Conservation (phyloP, 2,329 filamentous ascomycete species). For the Cyanodermella asteris region DNA sequence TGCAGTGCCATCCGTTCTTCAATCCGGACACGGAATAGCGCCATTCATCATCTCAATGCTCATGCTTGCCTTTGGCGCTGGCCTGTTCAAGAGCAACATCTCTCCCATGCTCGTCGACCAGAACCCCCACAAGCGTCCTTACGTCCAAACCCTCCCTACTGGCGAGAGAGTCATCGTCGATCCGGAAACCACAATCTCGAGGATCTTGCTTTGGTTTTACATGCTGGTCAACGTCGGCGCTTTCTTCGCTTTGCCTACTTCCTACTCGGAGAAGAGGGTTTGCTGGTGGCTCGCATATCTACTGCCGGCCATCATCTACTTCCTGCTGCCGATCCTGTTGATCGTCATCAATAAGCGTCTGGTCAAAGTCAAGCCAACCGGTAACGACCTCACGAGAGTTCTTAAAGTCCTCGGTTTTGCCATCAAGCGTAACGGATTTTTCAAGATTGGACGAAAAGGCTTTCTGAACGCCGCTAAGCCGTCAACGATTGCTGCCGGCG, state of each 20-base stretch:
- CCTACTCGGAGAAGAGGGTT: conserved; percentile 20
- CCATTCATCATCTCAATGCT: conserved; percentile 20
- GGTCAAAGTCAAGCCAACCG: too few relatives aligned
- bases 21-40: conserved; percentile 14
- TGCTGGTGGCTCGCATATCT: conserved; percentile 18
- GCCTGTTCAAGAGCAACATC: conserved; percentile 20
- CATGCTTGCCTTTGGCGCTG: conserved; percentile 18
- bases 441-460: too few relatives aligned
- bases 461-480: conserved; percentile 15
- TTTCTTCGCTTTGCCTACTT: conserved; percentile 16
- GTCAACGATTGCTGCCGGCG: conserved; percentile 11
- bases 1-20: conserved; percentile 20
- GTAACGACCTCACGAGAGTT: too few relatives aligned
- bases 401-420: too few relatives aligned
- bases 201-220: conserved; percentile 17
- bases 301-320: conserved; percentile 13
- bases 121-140: conserved; percentile 19
- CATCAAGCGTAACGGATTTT: too few relatives aligned
- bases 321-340: conserved; percentile 16
- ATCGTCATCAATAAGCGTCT: conserved; percentile 11
- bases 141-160: conserved; percentile 20
- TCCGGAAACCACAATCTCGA: conserved; percentile 21
- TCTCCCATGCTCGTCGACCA: conserved; percentile 24
- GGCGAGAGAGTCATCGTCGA: conserved; percentile 27
- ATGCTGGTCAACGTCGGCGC: conserved; percentile 13